phyloP scores from a whole-genome alignment of 2,329 filamentous ascomycete genomes.

The Aureobasidium sp. region DNA sequence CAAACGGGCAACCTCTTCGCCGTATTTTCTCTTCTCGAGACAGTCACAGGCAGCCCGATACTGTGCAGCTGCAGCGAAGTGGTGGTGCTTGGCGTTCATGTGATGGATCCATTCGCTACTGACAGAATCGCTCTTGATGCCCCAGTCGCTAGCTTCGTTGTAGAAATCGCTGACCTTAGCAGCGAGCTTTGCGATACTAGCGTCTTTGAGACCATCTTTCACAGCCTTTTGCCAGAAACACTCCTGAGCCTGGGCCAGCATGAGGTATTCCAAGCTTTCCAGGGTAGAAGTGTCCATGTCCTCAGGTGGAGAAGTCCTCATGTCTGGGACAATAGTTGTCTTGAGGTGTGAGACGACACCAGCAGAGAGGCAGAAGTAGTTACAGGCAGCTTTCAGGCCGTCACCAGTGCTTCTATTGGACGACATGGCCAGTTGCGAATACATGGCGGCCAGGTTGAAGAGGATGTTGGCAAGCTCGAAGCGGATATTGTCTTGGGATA shows the following conservation, averaged over 20 bases:
- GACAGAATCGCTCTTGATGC: conserved; percentile 79
- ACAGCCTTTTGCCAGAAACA: conserved; percentile 98
- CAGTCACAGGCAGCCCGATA: conserved; percentile 86
- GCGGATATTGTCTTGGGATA: conserved; percentile 57
- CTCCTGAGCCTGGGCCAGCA: conserved; percentile 90
- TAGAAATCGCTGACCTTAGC: conserved; percentile 90
- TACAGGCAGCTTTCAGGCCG: conserved; percentile 78
- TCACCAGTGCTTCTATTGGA: conserved; percentile 71
- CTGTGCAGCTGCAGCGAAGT: conserved; percentile 92
- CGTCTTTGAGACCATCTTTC: conserved; percentile 87
- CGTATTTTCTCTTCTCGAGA: conserved; percentile 87
- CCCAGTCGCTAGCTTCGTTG: conserved; percentile 71
- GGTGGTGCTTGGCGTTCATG: conserved; percentile 92
- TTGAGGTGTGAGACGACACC: conserved; percentile 76
- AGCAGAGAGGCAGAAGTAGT: conserved; percentile 81
- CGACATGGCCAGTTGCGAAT: conserved; percentile 81
- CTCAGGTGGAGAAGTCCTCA: conserved; percentile 72
- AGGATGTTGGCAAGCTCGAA: conserved; percentile 88
- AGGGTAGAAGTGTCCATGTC: conserved; percentile 91
- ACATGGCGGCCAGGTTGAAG: conserved; percentile 88
- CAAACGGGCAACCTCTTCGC: conserved; percentile 85
- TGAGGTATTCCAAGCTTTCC: conserved; percentile 71
- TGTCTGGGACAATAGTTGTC: conserved; percentile 66
- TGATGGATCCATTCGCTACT: conserved; percentile 97
- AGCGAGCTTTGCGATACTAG: conserved; percentile 81